phyloP scores from a whole-genome alignment of 78 protist genomes.

The Dictyostelium brefeldianum region DNA sequence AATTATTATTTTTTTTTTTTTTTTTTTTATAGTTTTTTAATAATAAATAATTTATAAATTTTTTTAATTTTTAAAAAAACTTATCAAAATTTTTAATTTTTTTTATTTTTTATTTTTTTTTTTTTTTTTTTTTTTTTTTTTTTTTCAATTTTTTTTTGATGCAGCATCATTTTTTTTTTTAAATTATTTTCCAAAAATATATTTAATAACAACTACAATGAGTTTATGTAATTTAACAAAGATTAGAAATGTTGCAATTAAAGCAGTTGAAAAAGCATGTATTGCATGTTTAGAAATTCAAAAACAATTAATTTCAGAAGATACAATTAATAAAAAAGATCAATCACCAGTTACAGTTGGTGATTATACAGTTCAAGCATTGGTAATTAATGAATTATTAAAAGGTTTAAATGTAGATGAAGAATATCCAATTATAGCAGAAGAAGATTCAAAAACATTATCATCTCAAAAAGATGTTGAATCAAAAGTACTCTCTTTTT shows the following conservation, averaged over 20 bases:
- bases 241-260: constrained; percentile 50
- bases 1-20: no score
- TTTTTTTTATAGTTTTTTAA: no score
- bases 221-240: constrained; percentile 14
- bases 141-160: background rate
- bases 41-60: no score
- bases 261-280: constrained; percentile 71
- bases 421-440: constrained; percentile 71
- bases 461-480: constrained; percentile 37
- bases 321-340: constrained; percentile 73
- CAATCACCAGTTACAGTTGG: constrained; percentile 83
- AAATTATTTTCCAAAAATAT: no score
- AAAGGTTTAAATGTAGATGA: background rate
- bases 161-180: no score
- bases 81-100: background rate
- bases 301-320: constrained; percentile 30
- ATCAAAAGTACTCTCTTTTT: constrained; percentile 16
- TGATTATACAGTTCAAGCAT: constrained; percentile 79
- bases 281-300: constrained; percentile 64
- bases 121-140: background rate
- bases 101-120: background rate
- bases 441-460: constrained; percentile 76
- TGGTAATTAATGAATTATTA: constrained; percentile 39
- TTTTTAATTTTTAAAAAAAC: no score
- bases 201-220: background rate